Conservation (phyloP, 441 rosid species). For the Macaranga tanarius region DNA sequence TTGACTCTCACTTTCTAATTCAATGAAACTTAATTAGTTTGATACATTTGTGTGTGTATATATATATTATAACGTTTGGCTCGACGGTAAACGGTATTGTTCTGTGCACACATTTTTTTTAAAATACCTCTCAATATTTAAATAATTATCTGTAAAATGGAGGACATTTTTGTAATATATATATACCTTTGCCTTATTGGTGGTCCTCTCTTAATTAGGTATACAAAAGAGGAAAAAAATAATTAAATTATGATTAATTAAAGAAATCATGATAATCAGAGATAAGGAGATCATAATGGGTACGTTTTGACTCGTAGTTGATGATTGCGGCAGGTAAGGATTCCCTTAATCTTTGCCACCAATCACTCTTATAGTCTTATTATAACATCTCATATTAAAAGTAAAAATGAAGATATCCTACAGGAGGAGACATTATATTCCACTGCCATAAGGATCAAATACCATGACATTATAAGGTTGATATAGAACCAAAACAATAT, state of each 20-base stretch:
- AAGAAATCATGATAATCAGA: neutral
- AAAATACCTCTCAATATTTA: too few relatives aligned
- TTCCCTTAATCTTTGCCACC: conserved; percentile 46
- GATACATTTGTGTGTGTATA: too few relatives aligned
- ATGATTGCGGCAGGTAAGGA: conserved; percentile 49
- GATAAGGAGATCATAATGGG: conserved; percentile 16
- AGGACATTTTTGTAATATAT: too few relatives aligned
- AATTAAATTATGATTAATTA: too few relatives aligned
- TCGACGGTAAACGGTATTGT: too few relatives aligned
- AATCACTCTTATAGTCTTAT: conserved; percentile 41
- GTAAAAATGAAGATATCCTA: neutral
- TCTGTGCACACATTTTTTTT: too few relatives aligned
- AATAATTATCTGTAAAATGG: too few relatives aligned
- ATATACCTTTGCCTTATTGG: conserved; percentile 3
- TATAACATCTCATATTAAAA: neutral
- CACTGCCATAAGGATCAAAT: neutral
- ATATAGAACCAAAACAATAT: neutral
- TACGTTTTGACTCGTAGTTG: conserved; percentile 24
- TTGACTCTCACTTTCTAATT: neutral
- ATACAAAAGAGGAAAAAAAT: neutral
- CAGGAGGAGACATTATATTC: too few relatives aligned
- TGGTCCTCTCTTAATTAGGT: conserved; percentile 10
- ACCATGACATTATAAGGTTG: neutral
- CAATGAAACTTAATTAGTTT: neutral
- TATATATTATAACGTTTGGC: too few relatives aligned